A percentile compares a stretch with the other conserved stretches of the same genome.
Conservation (phyloP, 176 grass and related monocot species). For the Eragrostis curvula region DNA sequence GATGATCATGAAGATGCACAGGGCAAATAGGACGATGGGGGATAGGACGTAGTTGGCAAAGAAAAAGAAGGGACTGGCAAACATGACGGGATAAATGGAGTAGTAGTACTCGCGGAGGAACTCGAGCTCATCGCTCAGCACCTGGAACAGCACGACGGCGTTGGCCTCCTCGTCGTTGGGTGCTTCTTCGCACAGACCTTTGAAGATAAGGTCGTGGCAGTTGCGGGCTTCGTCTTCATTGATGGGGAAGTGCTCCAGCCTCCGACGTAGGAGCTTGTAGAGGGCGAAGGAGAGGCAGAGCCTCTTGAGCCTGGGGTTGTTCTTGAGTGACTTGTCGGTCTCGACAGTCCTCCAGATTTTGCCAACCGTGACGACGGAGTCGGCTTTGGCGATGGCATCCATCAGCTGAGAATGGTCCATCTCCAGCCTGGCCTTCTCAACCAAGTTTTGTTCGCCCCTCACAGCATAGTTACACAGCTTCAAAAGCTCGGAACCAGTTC, state of each 20-base stretch:
- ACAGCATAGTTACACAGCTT: constrained; percentile 7
- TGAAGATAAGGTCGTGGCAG: constrained; percentile 16
- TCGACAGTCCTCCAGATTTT: not conserved
- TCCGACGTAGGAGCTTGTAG: constrained; percentile 24
- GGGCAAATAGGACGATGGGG: not conserved
- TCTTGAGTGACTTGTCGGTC: not conserved
- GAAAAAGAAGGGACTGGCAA: constrained; percentile 26
- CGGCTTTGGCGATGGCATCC: no score
- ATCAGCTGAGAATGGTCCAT: no score
- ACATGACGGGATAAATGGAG: constrained; percentile 8
- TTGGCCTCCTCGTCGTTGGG: not conserved
- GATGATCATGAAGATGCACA: not conserved
- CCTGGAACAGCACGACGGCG: not conserved
- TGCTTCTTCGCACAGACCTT: not conserved
- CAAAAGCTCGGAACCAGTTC: not conserved
- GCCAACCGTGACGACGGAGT: constrained; percentile 19
- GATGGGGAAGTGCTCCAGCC: constrained; percentile 9
- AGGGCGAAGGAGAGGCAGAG: constrained; percentile 52
- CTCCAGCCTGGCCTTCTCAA: no score
- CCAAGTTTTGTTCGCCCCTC: constrained; percentile 32
- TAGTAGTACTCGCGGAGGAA: constrained; percentile 36
- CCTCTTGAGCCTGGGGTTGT: constrained; percentile 6
- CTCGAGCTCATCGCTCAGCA: constrained; percentile 9
- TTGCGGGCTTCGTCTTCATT: not conserved
- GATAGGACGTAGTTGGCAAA: not conserved